A percentile compares a stretch with the other conserved stretches of the same genome.
These are phyloP conservation scores for Chlamydomonas schloesseri DNA, from an alignment of 139 green algal species.

Conservation along the genomic window DNA sequence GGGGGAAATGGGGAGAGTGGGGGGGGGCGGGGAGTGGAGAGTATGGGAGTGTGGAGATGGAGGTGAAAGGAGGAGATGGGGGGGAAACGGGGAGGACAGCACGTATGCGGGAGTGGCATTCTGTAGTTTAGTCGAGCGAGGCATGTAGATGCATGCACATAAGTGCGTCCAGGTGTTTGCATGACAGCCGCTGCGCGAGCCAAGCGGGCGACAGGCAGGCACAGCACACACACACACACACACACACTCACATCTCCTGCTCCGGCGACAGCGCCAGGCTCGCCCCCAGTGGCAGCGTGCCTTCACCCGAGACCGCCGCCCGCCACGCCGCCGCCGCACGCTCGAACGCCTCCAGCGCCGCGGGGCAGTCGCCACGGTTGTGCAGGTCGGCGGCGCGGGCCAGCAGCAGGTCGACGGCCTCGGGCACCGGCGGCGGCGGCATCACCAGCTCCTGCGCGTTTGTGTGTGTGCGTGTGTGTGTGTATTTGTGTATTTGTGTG, in stretches of 20 bases:
- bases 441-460: conserved; percentile 64
- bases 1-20: not conserved
- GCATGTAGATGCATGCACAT: no score
- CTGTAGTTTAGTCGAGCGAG: no score
- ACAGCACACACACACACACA: no score
- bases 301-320: not conserved
- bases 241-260: conserved; percentile 46
- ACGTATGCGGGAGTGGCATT: no score
- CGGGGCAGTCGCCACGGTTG: conserved; percentile 43
- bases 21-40: not conserved
- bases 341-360: conserved; percentile 44
- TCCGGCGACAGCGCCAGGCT: conserved; percentile 26
- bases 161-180: no score
- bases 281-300: not conserved
- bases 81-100: no score
- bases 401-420: conserved; percentile 36
- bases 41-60: no score
- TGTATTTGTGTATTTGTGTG: no score
- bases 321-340: conserved; percentile 22
- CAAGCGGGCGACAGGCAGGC: no score
- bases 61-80: no score
- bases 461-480: no score
- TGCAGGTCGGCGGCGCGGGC: conserved; percentile 43
- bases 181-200: no score
- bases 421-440: conserved; percentile 54